A percentile compares a stretch with the other conserved stretches of the same genome.
phyloP scores from a whole-genome alignment of 129 eudicot genomes.

The Pulicaria dysenterica region DNA sequence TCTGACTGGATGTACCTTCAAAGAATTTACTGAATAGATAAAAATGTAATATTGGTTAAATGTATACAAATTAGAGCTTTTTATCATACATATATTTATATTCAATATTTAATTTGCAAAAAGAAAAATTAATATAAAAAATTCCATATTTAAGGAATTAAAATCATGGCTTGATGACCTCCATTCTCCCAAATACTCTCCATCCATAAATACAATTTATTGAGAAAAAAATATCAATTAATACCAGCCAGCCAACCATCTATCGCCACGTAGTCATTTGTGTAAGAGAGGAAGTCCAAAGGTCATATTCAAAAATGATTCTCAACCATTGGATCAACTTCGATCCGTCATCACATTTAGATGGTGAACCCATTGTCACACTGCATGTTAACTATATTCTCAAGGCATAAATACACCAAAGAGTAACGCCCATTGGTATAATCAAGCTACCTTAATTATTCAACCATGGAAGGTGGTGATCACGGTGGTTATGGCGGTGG shows the following conservation, averaged over 20 bases:
- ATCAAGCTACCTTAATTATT: conserved; percentile 15
- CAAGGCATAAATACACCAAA: conserved; percentile 22
- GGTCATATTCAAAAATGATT: conserved; percentile 34
- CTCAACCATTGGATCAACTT: conserved; percentile 43
- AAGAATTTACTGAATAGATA: too few relatives aligned
- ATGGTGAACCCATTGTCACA: conserved; percentile 16
- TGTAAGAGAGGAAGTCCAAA: conserved; percentile 36
- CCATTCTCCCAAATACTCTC: conserved; percentile 38
- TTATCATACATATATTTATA: neutral
- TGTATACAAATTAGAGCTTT: too few relatives aligned
- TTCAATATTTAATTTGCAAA: neutral
- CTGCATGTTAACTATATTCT: conserved; percentile 23
- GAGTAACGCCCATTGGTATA: conserved; percentile 23
- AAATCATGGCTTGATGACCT: conserved; percentile 40
- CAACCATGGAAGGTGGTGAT: conserved; percentile 40
- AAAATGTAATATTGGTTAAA: too few relatives aligned
- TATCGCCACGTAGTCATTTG: conserved; percentile 22
- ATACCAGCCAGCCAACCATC: conserved; percentile 8
- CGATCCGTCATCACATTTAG: conserved; percentile 22
- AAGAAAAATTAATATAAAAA: neutral
- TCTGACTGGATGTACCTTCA: too few relatives aligned
- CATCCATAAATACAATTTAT: conserved; percentile 24
- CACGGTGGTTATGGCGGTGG: conserved; percentile 25
- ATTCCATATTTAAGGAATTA: conserved; percentile 19
- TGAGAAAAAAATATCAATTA: neutral